A percentile compares a stretch with the other conserved stretches of the same genome.
phyloP scores from a whole-genome alignment of 1,284 basidiomycete species.

The Cutaneotrichosporon arboriforme region DNA sequence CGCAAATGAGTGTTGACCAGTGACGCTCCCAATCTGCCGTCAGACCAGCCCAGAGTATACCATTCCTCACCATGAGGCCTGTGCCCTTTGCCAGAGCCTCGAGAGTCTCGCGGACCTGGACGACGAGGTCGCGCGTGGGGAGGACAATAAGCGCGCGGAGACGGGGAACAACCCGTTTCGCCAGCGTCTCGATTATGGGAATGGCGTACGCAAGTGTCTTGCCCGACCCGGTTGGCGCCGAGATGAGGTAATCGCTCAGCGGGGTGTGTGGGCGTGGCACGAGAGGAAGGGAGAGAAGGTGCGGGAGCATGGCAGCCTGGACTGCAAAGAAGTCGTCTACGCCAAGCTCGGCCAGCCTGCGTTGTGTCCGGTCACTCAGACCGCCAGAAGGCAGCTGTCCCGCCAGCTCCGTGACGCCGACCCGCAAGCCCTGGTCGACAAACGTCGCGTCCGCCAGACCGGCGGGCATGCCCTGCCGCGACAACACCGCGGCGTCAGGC shows the following conservation, averaged over 20 bases:
- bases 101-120: slow-evolving; percentile 86
- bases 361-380: slow-evolving; percentile 60
- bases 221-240: slow-evolving; percentile 93
- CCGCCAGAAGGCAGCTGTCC: slow-evolving; percentile 31
- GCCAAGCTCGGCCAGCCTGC: slow-evolving; percentile 65
- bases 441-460: slow-evolving; percentile 67
- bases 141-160: slow-evolving; percentile 87
- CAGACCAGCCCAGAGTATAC: neutral
- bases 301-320: slow-evolving; percentile 42
- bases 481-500: slow-evolving; percentile 63
- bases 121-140: slow-evolving; percentile 92
- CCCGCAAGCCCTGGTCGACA: slow-evolving; percentile 57
- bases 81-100: slow-evolving; percentile 78
- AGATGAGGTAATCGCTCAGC: slow-evolving; percentile 85
- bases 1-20: slow-evolving; percentile 46
- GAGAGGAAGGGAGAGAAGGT: slow-evolving; percentile 34
- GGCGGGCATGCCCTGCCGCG: slow-evolving; percentile 69
- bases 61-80: slow-evolving; percentile 69
- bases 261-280: slow-evolving; percentile 65
- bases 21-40: slow-evolving; percentile 44
- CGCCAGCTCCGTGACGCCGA: slow-evolving; percentile 52
- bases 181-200: slow-evolving; percentile 82
- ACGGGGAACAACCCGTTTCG: slow-evolving; percentile 67
- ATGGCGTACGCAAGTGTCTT: slow-evolving; percentile 93
- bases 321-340: slow-evolving; percentile 74